Conservation (phyloP, 345 rosid genomes). For the Rhodamnia argentea region DNA sequence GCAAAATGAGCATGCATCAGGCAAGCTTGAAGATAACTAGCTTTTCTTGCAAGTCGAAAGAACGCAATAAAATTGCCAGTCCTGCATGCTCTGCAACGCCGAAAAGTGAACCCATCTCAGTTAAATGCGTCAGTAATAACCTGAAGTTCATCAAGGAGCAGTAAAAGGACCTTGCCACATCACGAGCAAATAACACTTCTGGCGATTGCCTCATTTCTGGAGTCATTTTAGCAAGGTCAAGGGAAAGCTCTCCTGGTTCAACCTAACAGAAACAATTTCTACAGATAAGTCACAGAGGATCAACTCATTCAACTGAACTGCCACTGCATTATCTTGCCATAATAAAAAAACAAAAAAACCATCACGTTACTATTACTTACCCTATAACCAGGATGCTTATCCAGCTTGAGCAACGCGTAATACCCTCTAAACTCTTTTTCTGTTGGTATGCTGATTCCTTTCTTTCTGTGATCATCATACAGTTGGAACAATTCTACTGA, state of each 20-base stretch:
- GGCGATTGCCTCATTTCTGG: constrained; percentile 86
- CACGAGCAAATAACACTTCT: constrained; percentile 85
- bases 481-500: constrained; percentile 94
- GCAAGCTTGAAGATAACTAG: constrained; percentile 95
- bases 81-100: constrained; percentile 77
- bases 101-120: not conserved
- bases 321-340: not conserved
- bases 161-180: constrained; percentile 74
- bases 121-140: not conserved
- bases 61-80: constrained; percentile 79
- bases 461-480: constrained; percentile 97
- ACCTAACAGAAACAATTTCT: constrained; percentile 38
- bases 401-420: constrained; percentile 97
- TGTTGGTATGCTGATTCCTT: constrained; percentile 56
- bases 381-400: constrained; percentile 98
- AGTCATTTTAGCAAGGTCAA: constrained; percentile 98
- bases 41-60: constrained; percentile 86
- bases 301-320: not conserved
- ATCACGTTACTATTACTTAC: constrained; percentile 23
- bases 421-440: constrained; percentile 96
- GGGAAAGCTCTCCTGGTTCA: constrained; percentile 96
- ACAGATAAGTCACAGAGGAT: not conserved
- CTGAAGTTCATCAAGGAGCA: not conserved
- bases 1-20: constrained; percentile 98
- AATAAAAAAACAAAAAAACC: not conserved